Conservation (phyloP, 805 yeast species). For the Candida parachauliodes region DNA sequence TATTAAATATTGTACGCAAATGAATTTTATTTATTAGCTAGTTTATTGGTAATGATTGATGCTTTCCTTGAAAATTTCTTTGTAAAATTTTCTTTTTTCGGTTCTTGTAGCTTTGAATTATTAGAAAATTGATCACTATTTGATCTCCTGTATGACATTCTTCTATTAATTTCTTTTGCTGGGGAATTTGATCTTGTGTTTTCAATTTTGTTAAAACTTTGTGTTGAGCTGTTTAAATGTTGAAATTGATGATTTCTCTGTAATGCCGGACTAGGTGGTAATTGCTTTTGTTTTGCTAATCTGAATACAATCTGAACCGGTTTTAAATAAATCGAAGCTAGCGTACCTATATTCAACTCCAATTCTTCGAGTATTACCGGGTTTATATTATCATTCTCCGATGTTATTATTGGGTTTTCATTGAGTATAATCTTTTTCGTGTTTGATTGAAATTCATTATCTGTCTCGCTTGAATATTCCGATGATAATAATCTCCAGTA, state of each 20-base stretch:
- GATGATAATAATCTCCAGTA: constrained; percentile 77
- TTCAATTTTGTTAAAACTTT: neutral
- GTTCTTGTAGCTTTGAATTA: constrained; percentile 12
- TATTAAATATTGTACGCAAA: constrained; percentile 7
- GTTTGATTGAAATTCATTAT: constrained; percentile 35
- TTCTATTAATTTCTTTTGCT: constrained; percentile 4
- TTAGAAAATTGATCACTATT: constrained; percentile 7
- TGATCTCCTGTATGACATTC: constrained; percentile 10
- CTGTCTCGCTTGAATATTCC: constrained; percentile 30
- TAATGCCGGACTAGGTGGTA: constrained; percentile 47
- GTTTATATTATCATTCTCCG: constrained; percentile 68
- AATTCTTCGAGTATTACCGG: constrained; percentile 72
- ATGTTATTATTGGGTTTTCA: constrained; percentile 57
- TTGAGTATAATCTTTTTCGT: constrained; percentile 54
- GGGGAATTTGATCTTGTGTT: constrained; percentile 6
- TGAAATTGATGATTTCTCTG: constrained; percentile 15
- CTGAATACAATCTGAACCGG: constrained; percentile 82
- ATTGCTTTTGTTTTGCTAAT: constrained; percentile 46
- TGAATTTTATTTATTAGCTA: constrained; percentile 1
- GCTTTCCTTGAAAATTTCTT: constrained; percentile 33
- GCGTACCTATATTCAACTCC: constrained; percentile 74
- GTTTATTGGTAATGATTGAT: constrained; percentile 18
- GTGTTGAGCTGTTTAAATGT: neutral
- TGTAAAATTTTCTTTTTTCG: constrained; percentile 25
- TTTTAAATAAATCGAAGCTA: constrained; percentile 80